A percentile compares a stretch with the other conserved stretches of the same genome.
Evolutionary conservation across 2,329 filamentous ascomycete species (phyloP).

Genomic region (Fusarium chlamydosporum): DNA sequence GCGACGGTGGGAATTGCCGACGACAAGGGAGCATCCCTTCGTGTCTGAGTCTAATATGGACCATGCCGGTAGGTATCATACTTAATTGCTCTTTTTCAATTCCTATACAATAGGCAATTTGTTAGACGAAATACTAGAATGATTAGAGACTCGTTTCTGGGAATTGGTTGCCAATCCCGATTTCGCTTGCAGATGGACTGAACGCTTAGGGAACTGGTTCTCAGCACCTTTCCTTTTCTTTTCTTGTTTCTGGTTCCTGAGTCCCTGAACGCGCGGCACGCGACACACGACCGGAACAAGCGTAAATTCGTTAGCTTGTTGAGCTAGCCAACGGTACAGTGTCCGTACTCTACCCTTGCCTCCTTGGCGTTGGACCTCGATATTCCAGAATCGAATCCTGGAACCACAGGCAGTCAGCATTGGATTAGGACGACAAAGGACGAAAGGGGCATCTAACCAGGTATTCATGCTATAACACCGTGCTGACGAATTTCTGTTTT

Average conservation of each 20-base stretch:
- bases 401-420: neutral
- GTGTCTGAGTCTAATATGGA: slow-evolving; percentile 1
- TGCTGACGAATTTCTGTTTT: neutral
- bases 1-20: slow-evolving; percentile 35
- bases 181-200: slow-evolving; percentile 8
- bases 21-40: slow-evolving; percentile 17
- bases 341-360: slow-evolving; percentile 6
- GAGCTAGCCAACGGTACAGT: slow-evolving; percentile 6
- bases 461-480: neutral
- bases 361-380: slow-evolving; percentile 3
- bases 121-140: slow-evolving; percentile 2
- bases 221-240: slow-evolving; percentile 3
- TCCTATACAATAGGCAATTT: neutral
- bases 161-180: slow-evolving; percentile 5
- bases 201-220: neutral
- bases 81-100: neutral
- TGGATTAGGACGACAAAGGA: neutral
- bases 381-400: neutral
- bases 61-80: slow-evolving; percentile 5
- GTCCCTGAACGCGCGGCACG: slow-evolving; percentile 44
- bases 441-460: neutral
- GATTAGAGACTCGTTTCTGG: neutral
- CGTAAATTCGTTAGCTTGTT: neutral
- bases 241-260: slow-evolving; percentile 20
- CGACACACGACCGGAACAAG: slow-evolving; percentile 30